Evolutionary conservation across 305 asterid genomes (phyloP).

Genomic region (Solanum chacoense): DNA sequence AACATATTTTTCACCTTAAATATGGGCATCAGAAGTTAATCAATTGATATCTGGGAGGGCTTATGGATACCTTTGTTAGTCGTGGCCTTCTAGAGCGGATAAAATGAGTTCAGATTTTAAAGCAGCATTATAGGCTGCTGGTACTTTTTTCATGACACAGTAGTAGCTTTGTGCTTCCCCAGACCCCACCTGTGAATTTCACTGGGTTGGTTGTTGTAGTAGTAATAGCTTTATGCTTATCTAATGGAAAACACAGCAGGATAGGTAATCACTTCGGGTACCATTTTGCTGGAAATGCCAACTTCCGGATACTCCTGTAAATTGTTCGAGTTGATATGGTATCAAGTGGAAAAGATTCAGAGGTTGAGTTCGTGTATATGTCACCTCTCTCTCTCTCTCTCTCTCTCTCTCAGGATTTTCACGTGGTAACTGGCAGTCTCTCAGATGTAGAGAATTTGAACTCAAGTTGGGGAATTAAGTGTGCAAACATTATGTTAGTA

Average conservation of each 20-base stretch:
- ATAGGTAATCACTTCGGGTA: neutral
- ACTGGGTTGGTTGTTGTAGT: neutral
- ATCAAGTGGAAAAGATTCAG: neutral
- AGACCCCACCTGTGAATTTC: neutral
- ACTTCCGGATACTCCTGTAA: neutral
- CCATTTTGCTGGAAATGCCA: neutral
- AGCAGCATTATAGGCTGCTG: neutral
- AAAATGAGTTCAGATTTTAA: neutral
- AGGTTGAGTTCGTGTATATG: neutral
- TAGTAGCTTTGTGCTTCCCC: neutral
- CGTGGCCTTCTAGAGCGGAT: neutral
- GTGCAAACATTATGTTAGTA: neutral
- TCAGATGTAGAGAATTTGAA: neutral
- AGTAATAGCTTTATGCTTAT: neutral
- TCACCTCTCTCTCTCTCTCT: neutral
- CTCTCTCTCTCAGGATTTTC: neutral
- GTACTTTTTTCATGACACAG: neutral
- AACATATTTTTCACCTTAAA: neutral
- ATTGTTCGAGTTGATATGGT: neutral
- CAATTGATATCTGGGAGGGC: neutral
- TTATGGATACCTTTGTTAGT: neutral
- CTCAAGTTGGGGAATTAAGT: neutral
- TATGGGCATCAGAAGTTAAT: neutral
- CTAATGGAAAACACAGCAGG: neutral
- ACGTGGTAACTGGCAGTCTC: neutral